Evolutionary conservation across 2,329 filamentous ascomycete genomes (phyloP).

Genomic region (Trichoderma polysporum): DNA sequence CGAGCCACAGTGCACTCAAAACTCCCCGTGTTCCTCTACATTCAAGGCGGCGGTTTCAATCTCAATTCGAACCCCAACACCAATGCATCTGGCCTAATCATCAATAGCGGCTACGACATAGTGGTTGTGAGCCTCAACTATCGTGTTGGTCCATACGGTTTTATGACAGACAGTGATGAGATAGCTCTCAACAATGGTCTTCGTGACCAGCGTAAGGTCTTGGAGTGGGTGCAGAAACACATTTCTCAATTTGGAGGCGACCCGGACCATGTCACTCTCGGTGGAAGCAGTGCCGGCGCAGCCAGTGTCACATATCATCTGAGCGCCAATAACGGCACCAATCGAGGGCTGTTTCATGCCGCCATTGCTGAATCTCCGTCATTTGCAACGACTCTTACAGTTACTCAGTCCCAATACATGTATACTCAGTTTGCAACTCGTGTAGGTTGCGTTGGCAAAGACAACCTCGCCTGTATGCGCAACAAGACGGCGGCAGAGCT

Average conservation of each 20-base stretch:
- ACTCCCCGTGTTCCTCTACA: constrained; percentile 62
- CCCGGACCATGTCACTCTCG: constrained; percentile 65
- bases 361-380: constrained; percentile 53
- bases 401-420: constrained; percentile 50
- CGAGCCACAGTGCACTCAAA: constrained; percentile 47
- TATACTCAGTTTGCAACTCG: constrained; percentile 49
- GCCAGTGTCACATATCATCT: constrained; percentile 65
- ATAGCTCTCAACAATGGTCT: constrained; percentile 67
- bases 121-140: constrained; percentile 75
- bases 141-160: constrained; percentile 72
- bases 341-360: constrained; percentile 51
- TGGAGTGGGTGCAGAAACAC: constrained; percentile 68
- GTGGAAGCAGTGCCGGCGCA: constrained; percentile 67
- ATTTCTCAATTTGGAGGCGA: constrained; percentile 69
- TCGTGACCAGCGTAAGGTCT: constrained; percentile 65
- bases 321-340: constrained; percentile 51
- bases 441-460: constrained; percentile 40
- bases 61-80: constrained; percentile 48
- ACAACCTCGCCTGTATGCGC: constrained; percentile 48
- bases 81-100: constrained; percentile 59
- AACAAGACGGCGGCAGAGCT: constrained; percentile 42
- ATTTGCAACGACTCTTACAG: constrained; percentile 48
- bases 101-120: constrained; percentile 58
- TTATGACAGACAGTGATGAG: constrained; percentile 59
- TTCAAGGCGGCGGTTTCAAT: constrained; percentile 64